Evolutionary conservation across 2,329 filamentous ascomycete species (phyloP), one percentile per base, ranked within the genome.

Genomic region (Alternaria infectoria): DNA sequence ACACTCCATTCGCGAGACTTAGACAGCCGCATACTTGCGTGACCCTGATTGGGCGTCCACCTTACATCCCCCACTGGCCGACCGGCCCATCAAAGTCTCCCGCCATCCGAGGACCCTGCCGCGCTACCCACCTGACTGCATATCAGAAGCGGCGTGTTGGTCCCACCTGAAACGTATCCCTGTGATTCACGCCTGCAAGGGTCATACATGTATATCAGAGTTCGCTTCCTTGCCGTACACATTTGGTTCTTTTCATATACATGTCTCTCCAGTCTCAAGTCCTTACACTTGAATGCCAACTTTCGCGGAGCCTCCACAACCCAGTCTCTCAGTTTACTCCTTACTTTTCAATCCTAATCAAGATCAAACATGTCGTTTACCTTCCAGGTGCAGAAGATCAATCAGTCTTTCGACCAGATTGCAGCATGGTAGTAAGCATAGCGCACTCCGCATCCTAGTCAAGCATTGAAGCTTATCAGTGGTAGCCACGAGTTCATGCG

Each of bases 311-410:
- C 13, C 9, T 36, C 21, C 13, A 57, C 32, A 28, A 45, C 21
- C 57, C 17, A 9, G 40, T 32, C 46, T 54, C 51, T 43, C 23
- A 28, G 15, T 21, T 19, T 21, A 40, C 28, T 43, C 54, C 12
- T 26, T 49, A 19, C 23, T 51, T 44, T 15, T 52, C 40, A 11
- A 17, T 23, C 40, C 21, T 10, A 23, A 19, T 15, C 23, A 23
- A 15, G 15, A 7, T 51, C 25, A 55, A 69, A 15, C n/a, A 77
- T 77, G 75, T 77, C 76, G 46, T 77, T 71, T 63, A 66, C 68
- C 9, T 78, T 72, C 51, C 68, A 76, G 23, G 45, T 78, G 9
- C 72, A 79, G 25, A 71, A 70, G 54, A 77, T 79, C 61, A 78
- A 78, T 26, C 62, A 70, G 8, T 74, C 73, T 15, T 77, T 79